Conservation (phyloP, 148 eudicot species). For the Chenopodium suecicum region DNA sequence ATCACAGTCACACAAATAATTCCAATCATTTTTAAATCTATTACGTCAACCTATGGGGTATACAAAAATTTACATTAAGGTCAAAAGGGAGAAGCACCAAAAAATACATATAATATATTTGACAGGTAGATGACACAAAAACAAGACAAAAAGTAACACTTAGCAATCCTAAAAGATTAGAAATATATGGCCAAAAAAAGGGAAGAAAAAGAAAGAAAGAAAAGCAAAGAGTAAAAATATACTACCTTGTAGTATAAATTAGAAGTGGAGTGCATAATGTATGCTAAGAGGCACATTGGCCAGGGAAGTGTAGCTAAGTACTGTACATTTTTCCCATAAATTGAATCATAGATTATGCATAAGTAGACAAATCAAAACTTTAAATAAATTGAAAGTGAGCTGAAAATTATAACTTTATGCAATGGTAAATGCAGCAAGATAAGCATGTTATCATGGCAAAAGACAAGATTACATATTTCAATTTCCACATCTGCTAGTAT, state of each 20-base stretch:
- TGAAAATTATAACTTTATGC: neutral
- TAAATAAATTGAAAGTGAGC: neutral
- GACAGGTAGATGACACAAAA: neutral
- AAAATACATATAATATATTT: neutral
- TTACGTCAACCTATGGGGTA: neutral
- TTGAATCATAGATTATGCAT: neutral
- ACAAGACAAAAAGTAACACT: neutral
- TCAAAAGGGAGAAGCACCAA: neutral
- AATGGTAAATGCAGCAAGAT: neutral
- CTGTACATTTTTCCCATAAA: too few relatives aligned
- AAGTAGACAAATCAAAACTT: neutral
- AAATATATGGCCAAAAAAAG: neutral
- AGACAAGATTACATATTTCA: neutral
- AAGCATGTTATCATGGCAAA: too few relatives aligned
- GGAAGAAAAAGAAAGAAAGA: neutral
- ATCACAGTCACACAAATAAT: conserved; percentile 21
- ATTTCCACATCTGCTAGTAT: neutral
- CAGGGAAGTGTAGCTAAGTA: neutral
- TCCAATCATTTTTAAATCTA: neutral
- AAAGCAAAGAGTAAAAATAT: neutral
- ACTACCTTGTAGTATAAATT: neutral
- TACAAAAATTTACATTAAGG: neutral
- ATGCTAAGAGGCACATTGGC: neutral
- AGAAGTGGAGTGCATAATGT: neutral
- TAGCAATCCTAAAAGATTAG: neutral